Evolutionary conservation across 1,139 yeast species (phyloP).

Genomic region (Geotrichum macrosporum): DNA sequence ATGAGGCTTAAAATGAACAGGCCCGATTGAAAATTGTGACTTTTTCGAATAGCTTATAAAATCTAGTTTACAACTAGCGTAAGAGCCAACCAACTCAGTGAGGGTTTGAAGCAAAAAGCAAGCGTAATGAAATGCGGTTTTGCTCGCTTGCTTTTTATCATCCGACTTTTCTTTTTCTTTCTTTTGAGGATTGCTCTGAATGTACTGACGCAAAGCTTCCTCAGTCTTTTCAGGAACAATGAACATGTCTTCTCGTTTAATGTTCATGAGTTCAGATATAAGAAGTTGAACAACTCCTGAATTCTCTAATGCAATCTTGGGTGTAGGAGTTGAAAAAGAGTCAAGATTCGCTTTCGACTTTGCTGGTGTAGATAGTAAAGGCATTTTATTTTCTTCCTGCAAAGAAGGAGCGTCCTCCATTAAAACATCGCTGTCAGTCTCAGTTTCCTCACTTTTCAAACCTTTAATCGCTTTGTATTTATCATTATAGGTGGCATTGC

Average conservation of each 20-base stretch:
- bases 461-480: constrained; percentile 17
- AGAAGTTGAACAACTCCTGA: constrained; percentile 62
- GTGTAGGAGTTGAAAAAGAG: neutral
- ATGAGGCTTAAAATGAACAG: constrained; percentile 50
- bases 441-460: constrained; percentile 14
- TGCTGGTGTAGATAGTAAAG: neutral
- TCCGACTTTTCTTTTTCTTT: constrained; percentile 23
- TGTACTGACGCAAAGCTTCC: constrained; percentile 25
- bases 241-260: constrained; percentile 34
- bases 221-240: constrained; percentile 28
- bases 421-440: constrained; percentile 19
- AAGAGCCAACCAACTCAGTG: constrained; percentile 71
- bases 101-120: constrained; percentile 64
- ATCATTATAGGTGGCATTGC: constrained; percentile 16
- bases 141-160: constrained; percentile 36
- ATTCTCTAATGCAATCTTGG: constrained; percentile 23
- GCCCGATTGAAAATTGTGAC: constrained; percentile 31
- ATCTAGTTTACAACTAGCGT: constrained; percentile 75
- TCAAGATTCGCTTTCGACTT: neutral
- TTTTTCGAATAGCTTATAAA: constrained; percentile 73
- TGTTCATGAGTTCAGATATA: constrained; percentile 58
- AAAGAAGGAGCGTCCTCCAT: constrained; percentile 20
- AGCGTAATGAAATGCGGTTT: constrained; percentile 56
- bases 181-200: constrained; percentile 29
- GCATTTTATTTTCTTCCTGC: neutral